Conservation (phyloP, 768 basidiomycete species). For the Porphyrellus cyaneotinctus region DNA sequence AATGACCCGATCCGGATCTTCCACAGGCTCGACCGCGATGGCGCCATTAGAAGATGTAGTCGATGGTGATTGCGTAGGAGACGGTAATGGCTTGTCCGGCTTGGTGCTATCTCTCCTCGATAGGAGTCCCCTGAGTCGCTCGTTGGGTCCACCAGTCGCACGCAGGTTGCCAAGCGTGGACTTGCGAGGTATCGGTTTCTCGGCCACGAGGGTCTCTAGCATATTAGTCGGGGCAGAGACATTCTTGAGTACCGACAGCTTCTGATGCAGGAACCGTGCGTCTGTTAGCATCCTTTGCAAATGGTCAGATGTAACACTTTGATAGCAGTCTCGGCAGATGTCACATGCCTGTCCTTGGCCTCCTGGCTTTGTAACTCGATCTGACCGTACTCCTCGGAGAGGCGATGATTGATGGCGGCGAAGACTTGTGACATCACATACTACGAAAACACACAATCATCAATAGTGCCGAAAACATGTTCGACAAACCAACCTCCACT, state of each 20-base stretch:
- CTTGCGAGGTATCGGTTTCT: slow-evolving; percentile 58
- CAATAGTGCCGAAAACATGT: slow-evolving; percentile 8
- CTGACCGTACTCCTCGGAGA: slow-evolving; percentile 80
- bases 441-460: slow-evolving; percentile 37
- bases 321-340: slow-evolving; percentile 3
- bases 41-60: slow-evolving; percentile 9
- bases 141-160: slow-evolving; percentile 27
- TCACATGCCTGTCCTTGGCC: slow-evolving; percentile 74
- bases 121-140: slow-evolving; percentile 38
- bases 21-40: slow-evolving; percentile 11
- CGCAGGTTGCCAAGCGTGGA: slow-evolving; percentile 26
- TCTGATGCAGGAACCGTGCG: slow-evolving; percentile 70
- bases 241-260: slow-evolving; percentile 71
- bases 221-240: slow-evolving; percentile 67
- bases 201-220: slow-evolving; percentile 81
- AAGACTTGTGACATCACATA: slow-evolving; percentile 95
- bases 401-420: slow-evolving; percentile 84
- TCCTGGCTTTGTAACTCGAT: slow-evolving; percentile 80
- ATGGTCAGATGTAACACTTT: slow-evolving; percentile 14
- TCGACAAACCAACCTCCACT: slow-evolving; percentile 61
- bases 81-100: slow-evolving; percentile 28
- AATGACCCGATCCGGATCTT: slow-evolving; percentile 17
- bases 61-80: slow-evolving; percentile 23
- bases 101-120: slow-evolving; percentile 25
- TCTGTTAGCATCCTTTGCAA: slow-evolving; percentile 70